Base-by-base conservation (phyloP, 169 alveolate species). In the Plasmodium reichenowi region DNA sequence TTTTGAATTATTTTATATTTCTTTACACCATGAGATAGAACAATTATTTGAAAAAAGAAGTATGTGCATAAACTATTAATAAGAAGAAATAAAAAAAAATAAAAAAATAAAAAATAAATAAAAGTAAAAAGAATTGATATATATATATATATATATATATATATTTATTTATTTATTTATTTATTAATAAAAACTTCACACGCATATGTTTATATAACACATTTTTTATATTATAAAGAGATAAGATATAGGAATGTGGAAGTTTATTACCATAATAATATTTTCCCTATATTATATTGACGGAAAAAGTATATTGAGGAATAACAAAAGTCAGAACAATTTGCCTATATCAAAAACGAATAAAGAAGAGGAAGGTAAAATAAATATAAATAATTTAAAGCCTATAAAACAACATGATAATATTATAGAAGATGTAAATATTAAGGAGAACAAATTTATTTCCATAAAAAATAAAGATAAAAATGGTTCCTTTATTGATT, bases 401-500 rank as follows among this genome's bases (percentile, higher is more conserved):
- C 45, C 22, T 15, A 63, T 62, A 13, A 48, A 62, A 20, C 17
- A 58, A 1, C 74, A 38, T 20, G 48, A 64, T 32, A 43, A 52
- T 4, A 75, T 20, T 7, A 64, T 60, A 13, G 50, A 60, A 26
- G 38, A 29, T 8, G 7, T 1, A 20, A 15, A 70, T 1, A 20
- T 5, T 2, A 43, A 17, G 10, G 43, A 50, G 22, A 70, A 50
- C 13, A 7, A 70, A 22, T 15, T 13, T 47, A 54, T 70, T 15
- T 56, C 24, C 5, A 15, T 22, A 13, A 9, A 56, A 9, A 15
- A 50, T n/a, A 50, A 17, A 12, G 67, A 15, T 15, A 75, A 75
- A 26, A 75, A 75, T 15, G 88, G 50, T 20, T 75, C 88, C 6
- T 75, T 75, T 71, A 75, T 75, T 62, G 52, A 62, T 43, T 75